Base-by-base conservation (phyloP, 1,139 yeast genomes). In the Pneumocystis murina region DNA sequence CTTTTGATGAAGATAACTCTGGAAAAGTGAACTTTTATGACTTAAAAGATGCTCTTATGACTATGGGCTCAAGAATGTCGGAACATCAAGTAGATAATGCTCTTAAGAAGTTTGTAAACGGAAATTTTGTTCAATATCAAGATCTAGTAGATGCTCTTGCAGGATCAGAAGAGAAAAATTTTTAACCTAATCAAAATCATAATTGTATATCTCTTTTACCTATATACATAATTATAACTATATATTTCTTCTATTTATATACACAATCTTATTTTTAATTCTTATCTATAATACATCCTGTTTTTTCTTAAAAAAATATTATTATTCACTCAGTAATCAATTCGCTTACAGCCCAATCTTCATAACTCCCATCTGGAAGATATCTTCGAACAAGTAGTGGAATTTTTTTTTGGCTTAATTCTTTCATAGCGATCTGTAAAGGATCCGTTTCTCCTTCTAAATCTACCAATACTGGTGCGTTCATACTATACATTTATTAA, bases 371-470 rank as follows among this genome's bases (percentile, higher is more conserved):
- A 74, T 94, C 98, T 0, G 99, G 98, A 71, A 92, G 80, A 74
- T 90, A 94, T 75, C 99, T 82, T 80, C 99, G 84, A 64, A 92
- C 88, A 61, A 94, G 96, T 72, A 92, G 80, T 1, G 98, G 99
- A 65, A 94, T 90, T 75, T 91, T 92, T 76, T 89, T 86, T 75
- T 92, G 97, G 1, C 95, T 83, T 69, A 92, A 81, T 75, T 92
- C 99, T 76, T 94, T 92, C 90, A 90, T 87, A 66, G 99, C 97
- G 67, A 92, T 92, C 75, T 91, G 96, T 72, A 92, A 79, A n/a
- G 99, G 98, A 75, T 92, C 99, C 7, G 98, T 92, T 75, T 94
- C 99, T 72, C 98, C 98, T 77, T 92, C 99, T 67, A 92, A 83
- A 71, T 94, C 98, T 60, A 94, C 98, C 73, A 92, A 82, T 4